Percentiles rank a stretch among this genome's conserved stretches.
Conservation (phyloP, 2,329 filamentous ascomycete species). For the Fusarium keratoplasticum region DNA sequence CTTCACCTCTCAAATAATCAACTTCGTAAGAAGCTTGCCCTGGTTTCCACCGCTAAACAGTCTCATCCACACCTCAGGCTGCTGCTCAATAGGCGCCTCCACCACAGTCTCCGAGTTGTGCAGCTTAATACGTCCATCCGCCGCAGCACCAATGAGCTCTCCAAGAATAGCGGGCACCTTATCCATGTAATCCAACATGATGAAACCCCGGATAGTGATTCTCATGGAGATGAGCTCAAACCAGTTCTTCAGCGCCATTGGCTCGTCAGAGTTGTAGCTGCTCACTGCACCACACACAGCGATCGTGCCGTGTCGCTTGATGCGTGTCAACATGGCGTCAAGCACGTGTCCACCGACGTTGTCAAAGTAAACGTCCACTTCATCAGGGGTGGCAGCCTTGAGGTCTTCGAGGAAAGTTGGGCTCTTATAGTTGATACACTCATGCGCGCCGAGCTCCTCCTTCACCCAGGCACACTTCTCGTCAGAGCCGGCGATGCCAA, state of each 20-base stretch:
- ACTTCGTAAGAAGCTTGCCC: constrained; percentile 46
- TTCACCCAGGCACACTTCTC: constrained; percentile 46
- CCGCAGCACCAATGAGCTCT: constrained; percentile 45
- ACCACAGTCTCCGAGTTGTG: constrained; percentile 41
- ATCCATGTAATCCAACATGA: constrained; percentile 47
- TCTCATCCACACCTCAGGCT: constrained; percentile 44
- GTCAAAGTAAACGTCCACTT: constrained; percentile 47
- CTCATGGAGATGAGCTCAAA: constrained; percentile 45
- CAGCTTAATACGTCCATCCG: constrained; percentile 43
- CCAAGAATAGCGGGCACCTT: constrained; percentile 42
- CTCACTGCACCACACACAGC: constrained; percentile 45
- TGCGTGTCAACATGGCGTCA: constrained; percentile 44
- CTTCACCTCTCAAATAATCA: constrained; percentile 25
- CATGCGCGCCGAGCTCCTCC: constrained; percentile 42
- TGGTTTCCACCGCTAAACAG: constrained; percentile 44
- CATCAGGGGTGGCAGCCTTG: constrained; percentile 42
- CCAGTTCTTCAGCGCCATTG: constrained; percentile 45
- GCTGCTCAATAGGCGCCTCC: constrained; percentile 43
- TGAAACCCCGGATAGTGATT: constrained; percentile 43
- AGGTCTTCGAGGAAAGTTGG: constrained; percentile 44
- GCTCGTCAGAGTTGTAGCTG: constrained; percentile 43
- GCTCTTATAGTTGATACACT: constrained; percentile 47
- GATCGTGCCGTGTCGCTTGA: constrained; percentile 42
- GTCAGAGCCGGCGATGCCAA: constrained; percentile 44
- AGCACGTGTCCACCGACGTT: constrained; percentile 45